Conservation (phyloP, 1,284 basidiomycete genomes). For the Malassezia globosa region DNA sequence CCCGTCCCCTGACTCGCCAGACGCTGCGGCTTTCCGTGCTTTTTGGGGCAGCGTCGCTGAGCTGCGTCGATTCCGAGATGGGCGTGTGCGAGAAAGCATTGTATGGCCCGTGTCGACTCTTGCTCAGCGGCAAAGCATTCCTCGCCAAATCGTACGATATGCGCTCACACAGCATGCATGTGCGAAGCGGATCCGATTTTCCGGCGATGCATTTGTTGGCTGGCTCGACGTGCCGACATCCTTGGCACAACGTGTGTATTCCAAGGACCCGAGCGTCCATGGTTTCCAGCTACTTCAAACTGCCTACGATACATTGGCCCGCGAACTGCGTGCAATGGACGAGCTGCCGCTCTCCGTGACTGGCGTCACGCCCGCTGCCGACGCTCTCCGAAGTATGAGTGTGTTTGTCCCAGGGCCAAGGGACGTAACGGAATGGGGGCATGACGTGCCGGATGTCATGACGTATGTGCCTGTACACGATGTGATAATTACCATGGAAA, state of each 20-base stretch:
- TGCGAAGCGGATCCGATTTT: constrained; percentile 49
- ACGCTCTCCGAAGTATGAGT: constrained; percentile 67
- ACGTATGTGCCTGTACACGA: constrained; percentile 49
- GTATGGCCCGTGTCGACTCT: constrained; percentile 59
- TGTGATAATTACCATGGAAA: constrained; percentile 55
- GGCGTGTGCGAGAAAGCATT: constrained; percentile 79
- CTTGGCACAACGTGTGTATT: constrained; percentile 39
- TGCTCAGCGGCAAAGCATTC: constrained; percentile 58
- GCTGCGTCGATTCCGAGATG: constrained; percentile 92
- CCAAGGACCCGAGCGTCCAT: constrained; percentile 43
- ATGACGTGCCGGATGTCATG: constrained; percentile 38
- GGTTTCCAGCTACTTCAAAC: constrained; percentile 63
- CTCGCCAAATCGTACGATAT: constrained; percentile 62
- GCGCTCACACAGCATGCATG: constrained; percentile 66
- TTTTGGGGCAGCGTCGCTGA: constrained; percentile 91
- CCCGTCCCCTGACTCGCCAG: constrained; percentile 52
- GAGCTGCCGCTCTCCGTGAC: constrained; percentile 68
- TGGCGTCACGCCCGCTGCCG: constrained; percentile 61
- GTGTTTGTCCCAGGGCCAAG: constrained; percentile 61
- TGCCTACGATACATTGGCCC: constrained; percentile 71
- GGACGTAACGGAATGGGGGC: constrained; percentile 33
- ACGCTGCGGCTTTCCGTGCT: constrained; percentile 58
- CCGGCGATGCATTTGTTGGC: constrained; percentile 58
- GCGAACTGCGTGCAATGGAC: constrained; percentile 63
- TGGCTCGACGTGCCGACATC: constrained; percentile 52